Evolutionary conservation across 2,329 filamentous ascomycete genomes (phyloP).

Genomic region (Stemphylium vesicarium): DNA sequence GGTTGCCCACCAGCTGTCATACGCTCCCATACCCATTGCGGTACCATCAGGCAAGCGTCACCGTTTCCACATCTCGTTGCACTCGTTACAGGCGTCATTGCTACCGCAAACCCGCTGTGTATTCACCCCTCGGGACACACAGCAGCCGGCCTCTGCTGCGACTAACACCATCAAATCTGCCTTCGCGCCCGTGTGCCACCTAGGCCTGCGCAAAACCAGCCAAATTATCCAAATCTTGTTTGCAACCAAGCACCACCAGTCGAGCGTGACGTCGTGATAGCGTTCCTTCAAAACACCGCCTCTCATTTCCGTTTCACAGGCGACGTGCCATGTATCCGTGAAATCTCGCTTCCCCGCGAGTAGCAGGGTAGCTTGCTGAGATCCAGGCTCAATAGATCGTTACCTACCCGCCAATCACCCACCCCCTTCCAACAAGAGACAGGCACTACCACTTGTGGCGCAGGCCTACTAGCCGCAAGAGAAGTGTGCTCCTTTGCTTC

Average conservation of each 20-base stretch:
- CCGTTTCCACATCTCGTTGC: background rate
- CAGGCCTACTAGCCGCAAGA: conserved; percentile 37
- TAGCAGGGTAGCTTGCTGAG: background rate
- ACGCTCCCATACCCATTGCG: background rate
- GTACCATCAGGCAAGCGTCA: background rate
- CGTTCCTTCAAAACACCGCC: conserved; percentile 7
- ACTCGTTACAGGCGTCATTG: background rate
- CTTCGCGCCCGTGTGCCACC: conserved; percentile 11
- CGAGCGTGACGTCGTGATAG: conserved; percentile 21
- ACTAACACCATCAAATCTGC: background rate
- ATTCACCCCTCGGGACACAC: conserved; percentile 5
- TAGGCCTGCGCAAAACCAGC: background rate
- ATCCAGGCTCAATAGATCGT: conserved; percentile 5
- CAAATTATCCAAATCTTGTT: conserved; percentile 30
- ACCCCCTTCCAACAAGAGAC: background rate
- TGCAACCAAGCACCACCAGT: conserved; percentile 19
- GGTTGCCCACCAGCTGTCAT: background rate
- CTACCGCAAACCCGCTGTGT: background rate
- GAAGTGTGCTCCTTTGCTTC: conserved; percentile 34
- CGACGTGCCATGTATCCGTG: background rate
- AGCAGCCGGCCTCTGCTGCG: background rate
- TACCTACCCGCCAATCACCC: conserved; percentile 3
- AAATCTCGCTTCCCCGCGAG: conserved; percentile 20
- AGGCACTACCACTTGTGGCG: conserved; percentile 25
- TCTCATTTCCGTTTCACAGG: conserved; percentile 18